These are phyloP conservation scores for Coniferiporia weirii DNA, from an alignment of 1,284 basidiomycete species.

Conservation along the genomic window DNA sequence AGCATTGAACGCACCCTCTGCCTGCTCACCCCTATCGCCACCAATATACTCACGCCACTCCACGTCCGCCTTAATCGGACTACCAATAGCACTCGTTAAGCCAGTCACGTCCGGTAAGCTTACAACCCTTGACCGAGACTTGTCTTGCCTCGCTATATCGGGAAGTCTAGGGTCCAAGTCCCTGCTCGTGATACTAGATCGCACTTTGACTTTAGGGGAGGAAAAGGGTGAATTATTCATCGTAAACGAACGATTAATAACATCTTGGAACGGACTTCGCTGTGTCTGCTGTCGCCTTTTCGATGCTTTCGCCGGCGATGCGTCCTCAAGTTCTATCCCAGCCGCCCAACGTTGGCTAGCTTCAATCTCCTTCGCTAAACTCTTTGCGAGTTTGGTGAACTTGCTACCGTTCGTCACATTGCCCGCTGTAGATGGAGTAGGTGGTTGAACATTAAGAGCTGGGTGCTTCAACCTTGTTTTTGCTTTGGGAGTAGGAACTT, in stretches of 20 bases:
- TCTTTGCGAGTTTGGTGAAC: constrained; percentile 54
- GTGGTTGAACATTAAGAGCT: constrained; percentile 48
- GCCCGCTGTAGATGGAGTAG: constrained; percentile 44
- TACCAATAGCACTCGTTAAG: constrained; percentile 66
- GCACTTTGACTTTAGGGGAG: not conserved
- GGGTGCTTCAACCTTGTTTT: constrained; percentile 33
- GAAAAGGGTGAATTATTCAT: not conserved
- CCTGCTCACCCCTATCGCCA: constrained; percentile 44
- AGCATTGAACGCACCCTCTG: constrained; percentile 43
- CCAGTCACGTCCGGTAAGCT: constrained; percentile 76
- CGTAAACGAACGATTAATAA: constrained; percentile 8
- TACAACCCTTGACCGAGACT: constrained; percentile 26
- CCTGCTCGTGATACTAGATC: not conserved
- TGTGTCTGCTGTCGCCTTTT: constrained; percentile 1
- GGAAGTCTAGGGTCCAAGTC: not conserved
- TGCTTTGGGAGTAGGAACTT: constrained; percentile 25
- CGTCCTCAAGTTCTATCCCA: constrained; percentile 17
- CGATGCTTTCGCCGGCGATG: not conserved
- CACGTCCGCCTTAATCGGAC: constrained; percentile 51
- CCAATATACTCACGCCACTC: constrained; percentile 45
- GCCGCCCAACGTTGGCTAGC: constrained; percentile 30
- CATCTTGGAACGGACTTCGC: constrained; percentile 15
- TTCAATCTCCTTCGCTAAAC: constrained; percentile 49
- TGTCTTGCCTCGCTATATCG: not conserved
- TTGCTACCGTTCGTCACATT: constrained; percentile 27